Percentiles rank a stretch among this genome's conserved stretches.
These are phyloP conservation scores for Solanum tarapatanum DNA, from an alignment of 257 asterid species.

Conservation along the genomic window DNA sequence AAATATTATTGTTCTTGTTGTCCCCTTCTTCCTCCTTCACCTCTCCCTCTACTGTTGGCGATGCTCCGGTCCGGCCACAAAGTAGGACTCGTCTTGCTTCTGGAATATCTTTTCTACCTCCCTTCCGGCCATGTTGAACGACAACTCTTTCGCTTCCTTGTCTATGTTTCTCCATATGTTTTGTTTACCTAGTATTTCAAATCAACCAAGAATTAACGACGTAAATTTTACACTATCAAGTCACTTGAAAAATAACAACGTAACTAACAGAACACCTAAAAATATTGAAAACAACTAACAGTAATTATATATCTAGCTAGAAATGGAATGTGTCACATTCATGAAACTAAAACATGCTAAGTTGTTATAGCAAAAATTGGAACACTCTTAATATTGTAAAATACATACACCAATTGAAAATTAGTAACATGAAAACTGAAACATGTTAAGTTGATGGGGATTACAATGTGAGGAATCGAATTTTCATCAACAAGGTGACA, in stretches of 20 bases:
- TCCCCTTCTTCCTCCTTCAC: constrained; percentile 4
- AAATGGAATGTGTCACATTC: not conserved
- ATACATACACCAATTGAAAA: not conserved
- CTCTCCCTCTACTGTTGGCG: too few species aligned
- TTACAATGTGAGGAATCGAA: too few species aligned
- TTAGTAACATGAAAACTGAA: not conserved
- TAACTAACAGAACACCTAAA: not conserved
- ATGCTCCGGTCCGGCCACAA: constrained; percentile 23
- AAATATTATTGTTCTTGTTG: not conserved
- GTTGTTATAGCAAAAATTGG: too few species aligned
- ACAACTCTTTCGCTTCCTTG: constrained; percentile 18
- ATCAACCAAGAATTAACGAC: not conserved
- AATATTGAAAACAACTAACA: not conserved
- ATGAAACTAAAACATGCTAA: not conserved
- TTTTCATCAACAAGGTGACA: too few species aligned
- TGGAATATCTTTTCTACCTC: constrained; percentile 10
- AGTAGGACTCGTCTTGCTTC: constrained; percentile 15
- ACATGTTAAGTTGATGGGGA: not conserved
- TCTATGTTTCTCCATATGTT: constrained; percentile 26
- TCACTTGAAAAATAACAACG: not conserved
- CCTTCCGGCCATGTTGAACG: not conserved
- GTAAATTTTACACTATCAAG: not conserved
- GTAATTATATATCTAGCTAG: not conserved
- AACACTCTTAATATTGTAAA: not conserved
- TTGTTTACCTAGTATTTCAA: constrained; percentile 10